A percentile compares a stretch with the other conserved stretches of the same genome.
Evolutionary conservation across 306 rosid species (phyloP).

Genomic region (Chamaecrista fasciculata): DNA sequence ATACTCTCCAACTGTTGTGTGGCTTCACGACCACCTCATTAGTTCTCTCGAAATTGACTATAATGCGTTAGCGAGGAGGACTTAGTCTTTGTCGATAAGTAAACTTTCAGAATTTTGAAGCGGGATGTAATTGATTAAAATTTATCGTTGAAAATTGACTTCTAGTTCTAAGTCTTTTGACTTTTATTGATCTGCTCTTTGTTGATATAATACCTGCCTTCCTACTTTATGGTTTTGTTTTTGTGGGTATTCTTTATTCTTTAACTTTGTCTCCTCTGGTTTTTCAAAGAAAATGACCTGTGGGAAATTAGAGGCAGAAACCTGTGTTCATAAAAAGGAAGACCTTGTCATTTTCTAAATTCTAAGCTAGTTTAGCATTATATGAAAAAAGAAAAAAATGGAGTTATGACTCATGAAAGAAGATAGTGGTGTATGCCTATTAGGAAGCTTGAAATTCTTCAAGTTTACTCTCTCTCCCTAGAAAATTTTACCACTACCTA

Average conservation of each 20-base stretch:
- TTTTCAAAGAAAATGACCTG: slow-evolving; percentile 11
- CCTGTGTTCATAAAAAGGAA: not conserved
- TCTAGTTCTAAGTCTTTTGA: not conserved
- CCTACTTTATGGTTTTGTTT: slow-evolving; percentile 4
- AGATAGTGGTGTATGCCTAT: not conserved
- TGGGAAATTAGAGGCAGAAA: not conserved
- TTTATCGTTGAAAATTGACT: not conserved
- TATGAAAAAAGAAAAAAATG: not conserved
- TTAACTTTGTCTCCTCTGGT: not conserved
- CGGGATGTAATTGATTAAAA: slow-evolving; percentile 12
- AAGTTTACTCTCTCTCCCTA: not conserved
- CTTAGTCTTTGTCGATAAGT: not conserved
- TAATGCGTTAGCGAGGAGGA: not conserved
- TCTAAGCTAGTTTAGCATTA: slow-evolving; percentile 14
- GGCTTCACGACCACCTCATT: not conserved
- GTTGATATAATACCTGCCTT: not conserved
- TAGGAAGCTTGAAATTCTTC: not conserved
- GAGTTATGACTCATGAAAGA: not conserved
- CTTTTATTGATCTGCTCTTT: slow-evolving; percentile 15
- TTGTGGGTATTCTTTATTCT: slow-evolving; percentile 3
- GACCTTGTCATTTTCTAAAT: too few species aligned
- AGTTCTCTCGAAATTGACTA: not conserved
- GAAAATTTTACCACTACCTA: not conserved
- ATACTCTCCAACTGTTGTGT: not conserved
- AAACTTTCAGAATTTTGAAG: not conserved